Percentiles rank a stretch among this genome's conserved stretches.
Conservation (phyloP, 192 early-diverging fungal genomes). For the Gryganskiella cystojenkinii region DNA sequence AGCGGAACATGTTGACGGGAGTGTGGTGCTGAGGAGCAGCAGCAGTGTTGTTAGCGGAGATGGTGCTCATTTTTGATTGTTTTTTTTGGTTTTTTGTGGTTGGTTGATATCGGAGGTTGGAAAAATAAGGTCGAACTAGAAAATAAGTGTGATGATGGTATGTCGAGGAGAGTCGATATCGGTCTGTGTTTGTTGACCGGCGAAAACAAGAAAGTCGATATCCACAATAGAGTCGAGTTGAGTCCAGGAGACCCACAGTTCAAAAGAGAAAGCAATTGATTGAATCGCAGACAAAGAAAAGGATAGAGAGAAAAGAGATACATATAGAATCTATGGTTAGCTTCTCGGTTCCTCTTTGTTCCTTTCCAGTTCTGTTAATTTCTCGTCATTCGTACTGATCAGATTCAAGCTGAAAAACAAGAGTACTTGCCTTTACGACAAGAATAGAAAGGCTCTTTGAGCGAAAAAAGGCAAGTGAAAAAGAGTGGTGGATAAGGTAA, state of each 20-base stretch:
- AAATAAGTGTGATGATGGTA: background rate
- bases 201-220: too few species aligned
- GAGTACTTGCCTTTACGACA: background rate
- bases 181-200: too few species aligned
- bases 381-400: background rate
- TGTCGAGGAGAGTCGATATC: too few species aligned
- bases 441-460: background rate
- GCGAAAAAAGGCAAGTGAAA: slow-evolving; percentile 11
- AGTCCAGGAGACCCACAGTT: background rate
- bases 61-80: slow-evolving; percentile 37
- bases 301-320: slow-evolving; percentile 1
- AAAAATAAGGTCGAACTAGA: background rate
- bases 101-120: background rate
- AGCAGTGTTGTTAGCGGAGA: slow-evolving; percentile 24
- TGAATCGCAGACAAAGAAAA: background rate
- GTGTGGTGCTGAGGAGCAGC: too few species aligned
- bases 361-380: background rate
- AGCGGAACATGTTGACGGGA: slow-evolving; percentile 47
- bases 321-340: background rate
- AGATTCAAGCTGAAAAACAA: background rate
- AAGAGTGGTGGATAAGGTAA: slow-evolving; percentile 2
- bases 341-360: background rate
- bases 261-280: background rate
- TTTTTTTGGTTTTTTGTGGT: background rate
- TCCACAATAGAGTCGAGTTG: too few species aligned